A percentile compares a stretch with the other conserved stretches of the same genome.
Conservation (phyloP, 768 basidiomycete genomes). For the Russula sp. region DNA sequence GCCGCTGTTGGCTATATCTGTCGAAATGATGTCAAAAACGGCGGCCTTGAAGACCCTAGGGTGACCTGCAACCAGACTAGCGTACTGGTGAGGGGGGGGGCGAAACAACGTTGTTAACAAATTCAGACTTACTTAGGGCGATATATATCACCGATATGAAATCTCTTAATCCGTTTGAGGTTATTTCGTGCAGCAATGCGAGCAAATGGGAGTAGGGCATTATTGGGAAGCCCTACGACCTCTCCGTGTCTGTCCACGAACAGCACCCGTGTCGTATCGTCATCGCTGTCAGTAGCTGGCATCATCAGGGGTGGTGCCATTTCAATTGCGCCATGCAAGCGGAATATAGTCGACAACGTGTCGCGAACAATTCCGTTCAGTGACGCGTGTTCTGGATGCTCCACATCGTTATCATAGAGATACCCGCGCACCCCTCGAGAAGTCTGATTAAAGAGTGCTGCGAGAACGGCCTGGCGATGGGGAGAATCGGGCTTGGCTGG, state of each 20-base stretch:
- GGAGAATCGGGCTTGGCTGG: constrained; percentile 75
- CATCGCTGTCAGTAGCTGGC: constrained; percentile 57
- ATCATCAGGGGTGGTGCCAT: constrained; percentile 82
- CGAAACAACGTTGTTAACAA: neutral
- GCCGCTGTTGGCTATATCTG: constrained; percentile 57
- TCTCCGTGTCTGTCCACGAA: constrained; percentile 81
- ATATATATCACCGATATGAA: constrained; percentile 70
- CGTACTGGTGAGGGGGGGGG: constrained; percentile 4
- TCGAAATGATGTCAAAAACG: constrained; percentile 78
- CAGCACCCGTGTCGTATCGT: constrained; percentile 59
- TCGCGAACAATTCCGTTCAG: constrained; percentile 75
- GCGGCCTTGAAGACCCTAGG: constrained; percentile 70
- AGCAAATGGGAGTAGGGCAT: constrained; percentile 73
- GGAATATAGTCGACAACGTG: constrained; percentile 68
- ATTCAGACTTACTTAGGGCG: constrained; percentile 48
- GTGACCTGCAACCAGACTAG: constrained; percentile 62
- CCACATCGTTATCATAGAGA: constrained; percentile 68
- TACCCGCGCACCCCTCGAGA: constrained; percentile 58
- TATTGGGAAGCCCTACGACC: constrained; percentile 64
- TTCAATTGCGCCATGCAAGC: constrained; percentile 85
- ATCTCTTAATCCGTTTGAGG: constrained; percentile 72
- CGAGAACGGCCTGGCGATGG: constrained; percentile 72
- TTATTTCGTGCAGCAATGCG: constrained; percentile 67
- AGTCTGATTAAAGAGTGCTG: constrained; percentile 71
- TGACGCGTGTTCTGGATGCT: constrained; percentile 61